phyloP scores from a whole-genome alignment of 75 land plant genomes.

The Chamaecyparis obtusa region DNA sequence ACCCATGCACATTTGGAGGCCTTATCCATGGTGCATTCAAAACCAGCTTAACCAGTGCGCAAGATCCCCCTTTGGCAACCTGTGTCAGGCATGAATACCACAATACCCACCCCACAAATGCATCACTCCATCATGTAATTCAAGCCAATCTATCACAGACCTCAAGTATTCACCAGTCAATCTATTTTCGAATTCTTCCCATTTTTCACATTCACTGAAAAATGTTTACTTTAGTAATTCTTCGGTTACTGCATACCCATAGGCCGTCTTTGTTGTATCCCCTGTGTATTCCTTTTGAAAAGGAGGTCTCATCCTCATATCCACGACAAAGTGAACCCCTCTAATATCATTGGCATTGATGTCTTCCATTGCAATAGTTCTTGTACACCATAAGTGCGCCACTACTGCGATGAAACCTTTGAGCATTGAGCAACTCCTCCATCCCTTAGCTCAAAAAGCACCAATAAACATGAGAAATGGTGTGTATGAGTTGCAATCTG shows the following conservation, averaged over 20 bases:
- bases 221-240: constrained; percentile 21
- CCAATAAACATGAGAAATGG: too few species aligned
- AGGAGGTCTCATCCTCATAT: constrained; percentile 35
- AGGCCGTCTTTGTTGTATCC: constrained; percentile 32
- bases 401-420: constrained; percentile 32
- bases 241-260: constrained; percentile 21
- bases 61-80: too few species aligned
- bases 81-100: too few species aligned
- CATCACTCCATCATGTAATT: constrained; percentile 44
- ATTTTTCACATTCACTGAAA: background rate
- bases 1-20: too few species aligned
- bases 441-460: too few species aligned
- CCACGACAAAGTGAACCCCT: constrained; percentile 34
- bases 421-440: constrained; percentile 5
- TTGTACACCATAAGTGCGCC: constrained; percentile 46
- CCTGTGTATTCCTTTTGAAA: constrained; percentile 27
- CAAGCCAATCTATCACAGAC: background rate
- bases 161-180: background rate
- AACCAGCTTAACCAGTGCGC: too few species aligned
- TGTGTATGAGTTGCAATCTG: too few species aligned
- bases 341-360: constrained; percentile 12
- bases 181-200: background rate
- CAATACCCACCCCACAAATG: constrained; percentile 28
- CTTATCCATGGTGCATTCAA: too few species aligned
- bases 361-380: constrained; percentile 19